These are phyloP conservation scores for Naganishia liquefaciens DNA, from an alignment of 1,284 basidiomycete species.

Conservation along the genomic window DNA sequence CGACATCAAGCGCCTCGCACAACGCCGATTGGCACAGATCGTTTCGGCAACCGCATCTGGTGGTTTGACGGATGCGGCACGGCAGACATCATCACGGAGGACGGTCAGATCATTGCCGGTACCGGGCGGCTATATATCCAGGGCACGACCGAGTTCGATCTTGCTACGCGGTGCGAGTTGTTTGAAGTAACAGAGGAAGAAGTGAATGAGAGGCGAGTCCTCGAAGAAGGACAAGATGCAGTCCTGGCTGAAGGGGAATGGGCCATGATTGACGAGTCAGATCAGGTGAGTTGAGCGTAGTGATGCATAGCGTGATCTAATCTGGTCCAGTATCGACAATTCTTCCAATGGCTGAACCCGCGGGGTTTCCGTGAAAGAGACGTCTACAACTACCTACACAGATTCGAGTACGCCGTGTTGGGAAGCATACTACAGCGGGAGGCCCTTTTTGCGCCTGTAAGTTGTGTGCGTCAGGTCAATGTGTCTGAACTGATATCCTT, in stretches of 20 bases:
- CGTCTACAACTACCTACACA: slow-evolving; percentile 8
- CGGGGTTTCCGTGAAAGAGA: slow-evolving; percentile 14
- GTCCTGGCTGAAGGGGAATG: slow-evolving; percentile 76
- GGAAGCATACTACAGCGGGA: slow-evolving; percentile 63
- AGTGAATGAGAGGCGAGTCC: slow-evolving; percentile 59
- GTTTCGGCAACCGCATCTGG: slow-evolving; percentile 94
- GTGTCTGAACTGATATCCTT: slow-evolving; percentile 82
- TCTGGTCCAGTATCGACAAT: slow-evolving; percentile 18
- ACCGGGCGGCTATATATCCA: slow-evolving; percentile 88
- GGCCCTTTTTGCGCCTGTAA: slow-evolving; percentile 82
- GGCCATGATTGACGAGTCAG: slow-evolving; percentile 81
- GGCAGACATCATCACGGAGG: slow-evolving; percentile 67
- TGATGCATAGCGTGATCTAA: not conserved
- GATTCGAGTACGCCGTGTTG: slow-evolving; percentile 32
- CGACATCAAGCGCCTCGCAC: slow-evolving; percentile 77
- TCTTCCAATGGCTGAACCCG: slow-evolving; percentile 9
- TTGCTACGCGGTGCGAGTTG: slow-evolving; percentile 63
- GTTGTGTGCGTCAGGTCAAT: slow-evolving; percentile 70
- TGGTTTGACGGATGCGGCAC: slow-evolving; percentile 97
- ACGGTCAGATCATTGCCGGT: slow-evolving; percentile 70
- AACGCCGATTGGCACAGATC: slow-evolving; percentile 83
- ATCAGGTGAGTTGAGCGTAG: slow-evolving; percentile 64
- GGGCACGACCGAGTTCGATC: slow-evolving; percentile 76
- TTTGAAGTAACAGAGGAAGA: slow-evolving; percentile 54
- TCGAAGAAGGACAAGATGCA: slow-evolving; percentile 75